Base-by-base conservation (phyloP, 768 basidiomycete genomes). In the Russula abietina region DNA sequence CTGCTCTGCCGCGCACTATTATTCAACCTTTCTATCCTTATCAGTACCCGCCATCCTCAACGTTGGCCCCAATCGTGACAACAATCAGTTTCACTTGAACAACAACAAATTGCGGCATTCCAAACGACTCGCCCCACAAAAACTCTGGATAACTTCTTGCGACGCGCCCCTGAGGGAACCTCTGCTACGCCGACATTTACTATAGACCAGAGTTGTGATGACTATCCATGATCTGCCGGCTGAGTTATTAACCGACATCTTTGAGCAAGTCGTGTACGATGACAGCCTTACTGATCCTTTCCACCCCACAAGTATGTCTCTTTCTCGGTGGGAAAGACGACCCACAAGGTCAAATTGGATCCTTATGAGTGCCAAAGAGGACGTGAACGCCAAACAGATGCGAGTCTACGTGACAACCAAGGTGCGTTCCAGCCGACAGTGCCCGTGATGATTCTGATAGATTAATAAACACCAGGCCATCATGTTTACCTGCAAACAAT, bases 191-290 rank as follows among this genome's bases (percentile, higher is more conserved):
- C 36, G 24, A 36, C 53, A 30, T 33, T 17, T 24, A 26, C 12
- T 33, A 17, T 33, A 33, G 30, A 7, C 17, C 24, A 19, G 63
- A 57, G 55, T 11, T 11, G 26, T 38, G n/a, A 68, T 67, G 66
- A 6, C 39, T 19, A 63, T 52, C 7, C 46, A 50, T 10, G 71
- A 79, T 50, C 78, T 91, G 2, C 89, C 89, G 3, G 80, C 81
- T 9, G 89, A 91, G 75, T 75, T 91, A 2, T 85, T 84, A 82
- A 78, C 80, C 1, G 76, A 82, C 51, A 87, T 91, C 8, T 90
- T 91, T 69, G 80, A 86, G 68, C 76, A 87, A 28, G 86, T 88
- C 1, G 80, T 84, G 6, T 85, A 87, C 56, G 87, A 89, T 68
- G 84, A 87, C 66, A 75, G 81, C n/a, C 78, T 89, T 38, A 83